Conservation (phyloP, 2,329 filamentous ascomycete species). For the Monosporascus sp. region DNA sequence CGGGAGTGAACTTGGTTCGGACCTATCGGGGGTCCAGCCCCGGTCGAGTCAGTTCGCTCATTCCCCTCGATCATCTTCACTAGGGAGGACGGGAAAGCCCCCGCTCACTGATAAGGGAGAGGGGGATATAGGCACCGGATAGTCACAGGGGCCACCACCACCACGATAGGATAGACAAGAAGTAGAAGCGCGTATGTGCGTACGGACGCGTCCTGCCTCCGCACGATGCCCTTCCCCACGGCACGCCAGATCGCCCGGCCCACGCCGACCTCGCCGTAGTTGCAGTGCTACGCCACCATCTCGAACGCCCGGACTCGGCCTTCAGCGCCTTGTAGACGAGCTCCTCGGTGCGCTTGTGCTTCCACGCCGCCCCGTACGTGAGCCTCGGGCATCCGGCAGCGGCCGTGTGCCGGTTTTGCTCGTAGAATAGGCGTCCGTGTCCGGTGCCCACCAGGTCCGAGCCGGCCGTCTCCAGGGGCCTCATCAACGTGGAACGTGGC, state of each 20-base stretch:
- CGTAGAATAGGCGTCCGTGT: not conserved
- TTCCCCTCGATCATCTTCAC: not conserved
- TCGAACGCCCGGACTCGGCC: conserved; percentile 66
- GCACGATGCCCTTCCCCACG: conserved; percentile 53
- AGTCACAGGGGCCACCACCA: too few relatives aligned
- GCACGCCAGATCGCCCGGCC: conserved; percentile 61
- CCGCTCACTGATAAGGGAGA: not conserved
- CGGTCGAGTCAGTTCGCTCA: conserved; percentile 6
- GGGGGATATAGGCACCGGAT: too few relatives aligned
- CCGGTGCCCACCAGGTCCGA: conserved; percentile 1
- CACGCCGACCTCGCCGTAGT: conserved; percentile 70
- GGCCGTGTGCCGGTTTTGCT: conserved; percentile 17
- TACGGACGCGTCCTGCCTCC: conserved; percentile 58
- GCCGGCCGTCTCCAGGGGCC: not conserved
- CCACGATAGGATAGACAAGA: not conserved
- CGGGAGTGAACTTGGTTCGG: conserved; percentile 78
- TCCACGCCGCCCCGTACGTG: conserved; percentile 85
- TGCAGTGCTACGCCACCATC: conserved; percentile 71
- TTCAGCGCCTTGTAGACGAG: conserved; percentile 65
- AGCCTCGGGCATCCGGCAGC: conserved; percentile 43
- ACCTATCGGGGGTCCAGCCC: conserved; percentile 38
- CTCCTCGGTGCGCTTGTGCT: conserved; percentile 60
- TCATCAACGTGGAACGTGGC: not conserved
- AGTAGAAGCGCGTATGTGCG: conserved; percentile 16
- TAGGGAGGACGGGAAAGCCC: not conserved